Conservation (phyloP, 352 stramenopile species). For the Phytophthora litchii region DNA sequence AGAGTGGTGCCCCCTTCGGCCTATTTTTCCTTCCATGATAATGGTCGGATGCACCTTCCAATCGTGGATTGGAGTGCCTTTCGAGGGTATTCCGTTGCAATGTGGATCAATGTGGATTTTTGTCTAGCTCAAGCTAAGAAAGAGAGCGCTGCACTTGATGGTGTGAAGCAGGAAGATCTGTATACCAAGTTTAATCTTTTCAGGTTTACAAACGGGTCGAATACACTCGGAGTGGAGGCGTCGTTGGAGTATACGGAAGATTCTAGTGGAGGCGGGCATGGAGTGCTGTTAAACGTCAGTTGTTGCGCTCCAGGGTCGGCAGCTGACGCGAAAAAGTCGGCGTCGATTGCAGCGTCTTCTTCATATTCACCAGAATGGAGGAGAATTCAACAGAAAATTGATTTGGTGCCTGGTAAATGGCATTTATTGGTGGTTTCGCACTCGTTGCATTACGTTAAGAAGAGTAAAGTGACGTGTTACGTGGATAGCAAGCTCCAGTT, state of each 20-base stretch:
- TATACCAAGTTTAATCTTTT: slow-evolving; percentile 73
- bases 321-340: slow-evolving; percentile 31
- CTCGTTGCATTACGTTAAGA: slow-evolving; percentile 86
- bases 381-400: slow-evolving; percentile 55
- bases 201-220: slow-evolving; percentile 73
- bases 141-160: slow-evolving; percentile 8
- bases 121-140: slow-evolving; percentile 24
- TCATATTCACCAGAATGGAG: slow-evolving; percentile 55
- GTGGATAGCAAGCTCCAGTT: slow-evolving; percentile 71
- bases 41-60: slow-evolving; percentile 73
- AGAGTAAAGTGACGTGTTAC: slow-evolving; percentile 81
- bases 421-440: slow-evolving; percentile 79
- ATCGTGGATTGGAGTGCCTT: slow-evolving; percentile 83
- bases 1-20: slow-evolving; percentile 53
- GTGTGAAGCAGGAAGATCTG: slow-evolving; percentile 14
- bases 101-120: slow-evolving; percentile 76
- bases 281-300: slow-evolving; percentile 55
- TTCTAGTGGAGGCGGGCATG: slow-evolving; percentile 23
- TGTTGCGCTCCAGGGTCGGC: slow-evolving; percentile 47
- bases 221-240: slow-evolving; percentile 73
- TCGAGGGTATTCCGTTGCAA: slow-evolving; percentile 74
- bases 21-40: slow-evolving; percentile 72
- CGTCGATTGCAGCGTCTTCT: slow-evolving; percentile 43
- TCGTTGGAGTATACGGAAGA: slow-evolving; percentile 56
- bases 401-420: slow-evolving; percentile 50